Evolutionary conservation across 108 stramenopile species (phyloP), one percentile per base, ranked within the genome.

Genomic region (Tribonema minus): DNA sequence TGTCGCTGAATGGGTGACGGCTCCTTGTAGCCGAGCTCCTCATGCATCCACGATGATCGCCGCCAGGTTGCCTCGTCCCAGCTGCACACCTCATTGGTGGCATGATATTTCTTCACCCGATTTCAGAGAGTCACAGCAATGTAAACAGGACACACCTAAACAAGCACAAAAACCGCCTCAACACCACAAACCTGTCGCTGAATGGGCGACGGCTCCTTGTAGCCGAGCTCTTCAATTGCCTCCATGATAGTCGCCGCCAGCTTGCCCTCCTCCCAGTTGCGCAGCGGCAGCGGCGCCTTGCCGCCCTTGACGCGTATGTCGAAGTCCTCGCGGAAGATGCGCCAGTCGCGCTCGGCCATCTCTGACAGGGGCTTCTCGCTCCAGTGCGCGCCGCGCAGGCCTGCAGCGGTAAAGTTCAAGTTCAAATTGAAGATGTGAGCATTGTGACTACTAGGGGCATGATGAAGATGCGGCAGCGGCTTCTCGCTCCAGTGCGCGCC

Each of bases 271-370:
- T 71, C 70, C 80, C 80, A 81, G 63, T 64, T 72, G 23, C 80
- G 40, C 30, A 81, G 58, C 23, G 80, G 80, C 66, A 81, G 58
- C 39, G 78, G 87, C 3, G 92, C 92, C 76, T 86, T 87, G 3
- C 94, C 94, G 20, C 96, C 98, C 82, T 91, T 92, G 63, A 94
- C 90, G 32, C 89, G 76, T 76, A 99, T 99, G 81, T 97, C 93
- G 82, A 90, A 95, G 84, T 97, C 96, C 84, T 99, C 98, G 29
- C 95, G 88, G 64, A 96, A 88, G 73, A 99, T 99, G 63, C 98
- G 86, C 98, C 98, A 99, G 88, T 99, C 98, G 5, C 98, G 88
- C 5, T 84, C 65, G 6, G 92, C 93, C 98, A 99, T 99, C 31
- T 88, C 88, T 5, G 72, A 65, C 67, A 96, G 61, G 12, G 92